Base-by-base conservation (phyloP, 768 basidiomycete species). In the Mycena metata region DNA sequence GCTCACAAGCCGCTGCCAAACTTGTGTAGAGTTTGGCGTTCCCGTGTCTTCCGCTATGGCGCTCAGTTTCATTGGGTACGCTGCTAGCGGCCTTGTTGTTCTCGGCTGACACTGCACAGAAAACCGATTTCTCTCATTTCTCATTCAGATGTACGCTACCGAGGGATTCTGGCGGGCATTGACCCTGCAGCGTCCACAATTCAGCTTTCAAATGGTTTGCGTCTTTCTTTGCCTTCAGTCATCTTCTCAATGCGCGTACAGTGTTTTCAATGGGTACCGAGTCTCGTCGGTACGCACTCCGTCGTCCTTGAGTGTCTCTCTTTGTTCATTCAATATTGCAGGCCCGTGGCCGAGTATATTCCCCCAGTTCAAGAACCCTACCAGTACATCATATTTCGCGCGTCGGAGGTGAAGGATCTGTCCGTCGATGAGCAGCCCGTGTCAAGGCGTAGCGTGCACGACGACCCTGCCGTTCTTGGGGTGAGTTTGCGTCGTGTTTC, bases 241-340 rank as follows among this genome's bases (percentile, higher is more conserved):
- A 24, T 2, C 5, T 69, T 46, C 43, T 70, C 8, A 30, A 57
- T 49, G 26, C 2, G 54, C 23, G 65, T 49, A 10, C 61, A 88
- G 94, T 96, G 45, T 95, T 85, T 76, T 95, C 94, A 45, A 94
- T 95, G 93, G 94, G 94, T 42, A 96, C 94, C 2, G 94, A 96
- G 78, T 84, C 88, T 67, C 88, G 94, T 76, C 88, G 92, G 91
- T 93, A 79, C 82, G 90, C 75, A 10, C 24, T 33, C 35, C 30
- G 41, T 57, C 49, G 15, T 42, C 15, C 16, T 36, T 47, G 9
- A 8, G 55, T 46, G 21, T 46, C 55, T 51, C 2, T 54, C 39
- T 46, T 54, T 19, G 23, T 43, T 70, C 35, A 24, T 69, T 30
- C 45, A 36, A 45, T 3, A 30, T 21, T 62, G 13, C 74, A 93